Conservation (phyloP, 306 rosid species). For the Fagus sylvatica region DNA sequence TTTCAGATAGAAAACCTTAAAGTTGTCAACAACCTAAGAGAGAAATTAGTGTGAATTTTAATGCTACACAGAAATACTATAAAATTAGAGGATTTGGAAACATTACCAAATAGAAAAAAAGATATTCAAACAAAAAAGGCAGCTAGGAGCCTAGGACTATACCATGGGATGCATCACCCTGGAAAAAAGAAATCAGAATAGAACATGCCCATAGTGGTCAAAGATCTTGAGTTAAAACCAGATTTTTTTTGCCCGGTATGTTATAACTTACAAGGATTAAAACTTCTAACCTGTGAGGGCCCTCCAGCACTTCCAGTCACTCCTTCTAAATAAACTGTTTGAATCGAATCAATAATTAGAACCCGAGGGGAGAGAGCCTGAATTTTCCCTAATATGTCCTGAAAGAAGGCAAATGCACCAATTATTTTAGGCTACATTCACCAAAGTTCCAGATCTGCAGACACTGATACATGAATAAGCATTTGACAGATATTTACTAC, state of each 20-base stretch:
- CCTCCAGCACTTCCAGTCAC: conserved; percentile 83
- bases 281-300: conserved; percentile 53
- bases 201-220: conserved; percentile 12
- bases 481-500: background rate
- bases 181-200: background rate
- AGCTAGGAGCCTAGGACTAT: background rate
- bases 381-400: conserved; percentile 78
- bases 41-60: background rate
- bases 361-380: conserved; percentile 66
- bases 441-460: conserved; percentile 12
- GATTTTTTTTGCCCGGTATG: background rate
- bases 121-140: conserved; percentile 13
- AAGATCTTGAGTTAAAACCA: conserved; percentile 18
- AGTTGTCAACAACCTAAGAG: conserved; percentile 12
- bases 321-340: conserved; percentile 76
- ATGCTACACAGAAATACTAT: conserved; percentile 5
- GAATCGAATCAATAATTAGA: conserved; percentile 84
- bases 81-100: background rate
- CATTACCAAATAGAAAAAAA: background rate
- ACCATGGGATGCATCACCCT: conserved; percentile 1
- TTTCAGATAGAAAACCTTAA: conserved; percentile 11
- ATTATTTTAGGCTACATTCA: conserved; percentile 19
- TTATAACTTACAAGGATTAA: conserved; percentile 5
- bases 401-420: conserved; percentile 31
- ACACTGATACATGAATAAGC: background rate